Percentiles rank a stretch among this genome's conserved stretches.
These are phyloP conservation scores for Musa troglodytarum DNA, from an alignment of 176 grass and related monocot species.

Conservation along the genomic window DNA sequence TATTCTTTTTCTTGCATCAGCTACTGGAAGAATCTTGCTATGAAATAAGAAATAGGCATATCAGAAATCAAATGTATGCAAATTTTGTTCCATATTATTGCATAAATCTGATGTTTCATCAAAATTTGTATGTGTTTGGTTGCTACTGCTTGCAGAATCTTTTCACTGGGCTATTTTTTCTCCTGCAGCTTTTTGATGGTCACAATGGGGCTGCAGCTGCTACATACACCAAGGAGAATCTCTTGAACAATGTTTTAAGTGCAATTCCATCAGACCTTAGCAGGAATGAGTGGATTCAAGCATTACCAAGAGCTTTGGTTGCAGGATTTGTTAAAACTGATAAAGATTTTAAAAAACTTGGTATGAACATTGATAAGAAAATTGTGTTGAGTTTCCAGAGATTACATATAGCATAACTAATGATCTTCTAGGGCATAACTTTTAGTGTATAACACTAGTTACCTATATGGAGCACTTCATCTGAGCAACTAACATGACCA, in stretches of 20 bases:
- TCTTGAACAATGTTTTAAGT: conserved; percentile 8
- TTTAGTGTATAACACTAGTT: no score
- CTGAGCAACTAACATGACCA: neutral
- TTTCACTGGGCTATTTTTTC: neutral
- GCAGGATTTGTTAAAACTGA: conserved; percentile 18
- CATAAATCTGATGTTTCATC: neutral
- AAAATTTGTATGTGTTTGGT: neutral
- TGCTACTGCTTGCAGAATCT: neutral
- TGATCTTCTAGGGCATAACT: neutral
- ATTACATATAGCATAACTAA: neutral
- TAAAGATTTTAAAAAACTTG: conserved; percentile 12
- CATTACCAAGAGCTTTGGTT: conserved; percentile 15
- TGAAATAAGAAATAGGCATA: no score
- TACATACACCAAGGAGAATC: conserved; percentile 8
- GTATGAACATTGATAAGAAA: neutral
- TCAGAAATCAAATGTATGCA: no score
- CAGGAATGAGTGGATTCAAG: conserved; percentile 16
- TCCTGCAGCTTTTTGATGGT: conserved; percentile 13
- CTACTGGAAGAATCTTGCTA: no score
- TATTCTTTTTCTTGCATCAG: no score
- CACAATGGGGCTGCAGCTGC: conserved; percentile 7
- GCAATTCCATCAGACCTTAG: conserved; percentile 1
- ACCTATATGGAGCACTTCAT: neutral
- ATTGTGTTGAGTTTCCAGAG: neutral
- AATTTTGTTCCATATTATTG: neutral